Percentiles rank a stretch among this genome's conserved stretches.
Evolutionary conservation across 345 rosid genomes (phyloP).

Genomic region (Dipteronia dyeriana): DNA sequence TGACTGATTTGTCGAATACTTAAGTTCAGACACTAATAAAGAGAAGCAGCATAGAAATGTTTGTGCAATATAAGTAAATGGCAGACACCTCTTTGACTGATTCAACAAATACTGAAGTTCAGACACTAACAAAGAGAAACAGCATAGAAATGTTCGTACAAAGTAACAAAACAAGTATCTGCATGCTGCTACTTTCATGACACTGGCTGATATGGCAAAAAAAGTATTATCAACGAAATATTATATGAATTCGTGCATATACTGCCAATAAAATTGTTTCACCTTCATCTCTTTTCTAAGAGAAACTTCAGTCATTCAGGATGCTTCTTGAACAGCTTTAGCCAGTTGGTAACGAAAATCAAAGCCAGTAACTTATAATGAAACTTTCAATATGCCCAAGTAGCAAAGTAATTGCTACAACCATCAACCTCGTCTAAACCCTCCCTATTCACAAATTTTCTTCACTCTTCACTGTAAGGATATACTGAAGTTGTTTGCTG

Average conservation of each 20-base stretch:
- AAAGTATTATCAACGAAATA: background rate
- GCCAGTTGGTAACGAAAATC: background rate
- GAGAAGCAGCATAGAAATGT: no score
- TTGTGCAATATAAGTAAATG: background rate
- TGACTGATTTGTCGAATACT: no score
- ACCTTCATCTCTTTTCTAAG: background rate
- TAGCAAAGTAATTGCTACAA: background rate
- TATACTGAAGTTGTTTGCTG: background rate
- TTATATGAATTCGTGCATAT: background rate
- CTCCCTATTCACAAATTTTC: background rate
- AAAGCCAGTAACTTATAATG: background rate
- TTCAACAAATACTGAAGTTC: background rate
- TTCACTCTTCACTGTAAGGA: background rate
- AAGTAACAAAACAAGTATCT: background rate
- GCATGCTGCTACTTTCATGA: background rate
- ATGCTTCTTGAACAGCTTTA: background rate
- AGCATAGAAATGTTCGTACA: background rate
- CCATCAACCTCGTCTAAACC: background rate
- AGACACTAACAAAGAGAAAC: background rate
- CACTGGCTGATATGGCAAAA: background rate
- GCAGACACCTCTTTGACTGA: background rate
- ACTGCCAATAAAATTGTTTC: background rate
- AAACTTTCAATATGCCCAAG: background rate
- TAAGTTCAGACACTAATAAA: no score
- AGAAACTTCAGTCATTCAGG: constrained; percentile 3